Percentiles rank a stretch among this genome's conserved stretches.
Evolutionary conservation across 2,329 filamentous ascomycete species (phyloP).

Genomic region (Aureobasidium vineae): DNA sequence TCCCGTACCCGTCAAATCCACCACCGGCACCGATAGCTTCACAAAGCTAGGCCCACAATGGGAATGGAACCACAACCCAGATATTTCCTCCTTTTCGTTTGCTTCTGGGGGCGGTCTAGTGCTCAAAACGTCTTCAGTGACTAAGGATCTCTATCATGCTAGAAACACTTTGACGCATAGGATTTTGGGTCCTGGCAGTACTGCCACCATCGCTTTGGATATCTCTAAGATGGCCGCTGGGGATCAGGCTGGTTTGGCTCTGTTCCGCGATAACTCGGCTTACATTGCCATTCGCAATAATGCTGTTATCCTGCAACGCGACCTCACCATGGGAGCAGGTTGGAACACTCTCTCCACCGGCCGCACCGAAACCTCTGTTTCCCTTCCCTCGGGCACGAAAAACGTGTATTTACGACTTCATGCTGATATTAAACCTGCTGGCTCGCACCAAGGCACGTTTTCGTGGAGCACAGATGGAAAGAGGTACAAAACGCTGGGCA

Average conservation of each 20-base stretch:
- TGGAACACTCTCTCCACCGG: constrained; percentile 40
- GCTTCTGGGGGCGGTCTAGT: constrained; percentile 44
- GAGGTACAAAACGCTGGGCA: constrained; percentile 37
- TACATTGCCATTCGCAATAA: constrained; percentile 49
- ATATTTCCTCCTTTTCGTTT: constrained; percentile 49
- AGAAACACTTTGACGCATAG: constrained; percentile 47
- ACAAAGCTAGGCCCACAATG: too few species aligned
- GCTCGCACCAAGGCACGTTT: constrained; percentile 36
- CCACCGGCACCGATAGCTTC: constrained; percentile 49
- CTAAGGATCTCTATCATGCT: constrained; percentile 49
- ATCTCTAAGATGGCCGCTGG: constrained; percentile 51
- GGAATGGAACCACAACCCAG: constrained; percentile 65
- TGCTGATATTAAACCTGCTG: constrained; percentile 41
- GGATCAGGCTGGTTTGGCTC: constrained; percentile 53
- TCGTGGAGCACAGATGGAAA: constrained; percentile 42
- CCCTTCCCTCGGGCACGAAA: constrained; percentile 28
- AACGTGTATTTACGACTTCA: constrained; percentile 39
- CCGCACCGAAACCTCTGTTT: constrained; percentile 33
- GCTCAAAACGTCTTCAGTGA: constrained; percentile 53
- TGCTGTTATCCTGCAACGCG: constrained; percentile 41
- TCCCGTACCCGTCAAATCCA: constrained; percentile 37
- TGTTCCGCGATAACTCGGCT: constrained; percentile 50
- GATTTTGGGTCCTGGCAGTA: constrained; percentile 43
- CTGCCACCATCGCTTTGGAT: constrained; percentile 53
- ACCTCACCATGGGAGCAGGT: constrained; percentile 38